Conservation (phyloP, 148 eudicot species). For the Diospyros lotus region DNA sequence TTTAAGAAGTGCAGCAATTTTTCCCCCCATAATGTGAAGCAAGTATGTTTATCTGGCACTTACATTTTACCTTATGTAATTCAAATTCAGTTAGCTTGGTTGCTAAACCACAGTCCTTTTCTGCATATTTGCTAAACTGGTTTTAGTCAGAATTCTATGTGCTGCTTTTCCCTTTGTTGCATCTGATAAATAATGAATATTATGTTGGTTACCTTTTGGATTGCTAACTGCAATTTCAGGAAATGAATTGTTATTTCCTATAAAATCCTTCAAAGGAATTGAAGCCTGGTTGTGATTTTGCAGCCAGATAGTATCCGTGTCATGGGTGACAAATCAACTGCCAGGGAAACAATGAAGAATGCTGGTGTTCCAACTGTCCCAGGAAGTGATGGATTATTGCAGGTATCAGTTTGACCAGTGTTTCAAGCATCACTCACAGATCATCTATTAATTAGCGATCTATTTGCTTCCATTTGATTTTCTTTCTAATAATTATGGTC, state of each 20-base stretch:
- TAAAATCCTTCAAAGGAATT: neutral
- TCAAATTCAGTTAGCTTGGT: neutral
- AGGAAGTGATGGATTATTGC: conserved; percentile 89
- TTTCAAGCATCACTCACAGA: neutral
- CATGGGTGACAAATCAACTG: conserved; percentile 98
- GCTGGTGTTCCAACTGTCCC: conserved; percentile 99
- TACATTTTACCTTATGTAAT: neutral
- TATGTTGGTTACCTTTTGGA: neutral
- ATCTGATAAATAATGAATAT: neutral
- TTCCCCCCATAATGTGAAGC: neutral
- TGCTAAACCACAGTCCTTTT: too few species aligned
- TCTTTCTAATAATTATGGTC: conserved; percentile 7
- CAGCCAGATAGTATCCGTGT: conserved; percentile 97
- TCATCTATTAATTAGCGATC: neutral
- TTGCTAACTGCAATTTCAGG: neutral
- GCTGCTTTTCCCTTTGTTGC: neutral
- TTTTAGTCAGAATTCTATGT: neutral
- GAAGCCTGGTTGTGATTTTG: conserved; percentile 19
- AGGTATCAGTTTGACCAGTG: conserved; percentile 42
- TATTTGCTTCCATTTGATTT: neutral
- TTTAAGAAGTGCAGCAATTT: neutral
- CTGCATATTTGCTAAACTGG: too few species aligned
- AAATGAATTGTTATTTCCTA: neutral
- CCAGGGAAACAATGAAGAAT: conserved; percentile 96
- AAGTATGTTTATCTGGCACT: neutral